Percentiles rank a stretch among this genome's conserved stretches.
phyloP scores from a whole-genome alignment of 2,329 filamentous ascomycete species.

The Fusarium mangiferae region DNA sequence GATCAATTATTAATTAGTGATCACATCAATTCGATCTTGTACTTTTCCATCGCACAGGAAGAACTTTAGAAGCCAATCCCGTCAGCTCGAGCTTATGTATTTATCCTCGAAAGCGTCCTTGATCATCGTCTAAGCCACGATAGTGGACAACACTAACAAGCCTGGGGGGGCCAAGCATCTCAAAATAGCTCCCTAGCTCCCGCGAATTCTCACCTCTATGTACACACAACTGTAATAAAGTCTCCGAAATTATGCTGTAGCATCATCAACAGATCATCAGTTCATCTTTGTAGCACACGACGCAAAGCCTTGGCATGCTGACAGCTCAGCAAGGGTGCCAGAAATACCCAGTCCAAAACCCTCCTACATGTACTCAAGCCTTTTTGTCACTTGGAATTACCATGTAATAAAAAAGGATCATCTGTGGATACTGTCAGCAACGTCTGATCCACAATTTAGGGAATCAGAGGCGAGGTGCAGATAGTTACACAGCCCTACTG shows the following conservation, averaged over 20 bases:
- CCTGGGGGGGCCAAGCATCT: not conserved
- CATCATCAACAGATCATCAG: not conserved
- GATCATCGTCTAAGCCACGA: slow-evolving; percentile 20
- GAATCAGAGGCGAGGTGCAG: slow-evolving; percentile 28
- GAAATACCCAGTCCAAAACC: not conserved
- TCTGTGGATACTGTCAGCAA: slow-evolving; percentile 22
- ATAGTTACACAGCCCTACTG: slow-evolving; percentile 13
- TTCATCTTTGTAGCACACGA: not conserved
- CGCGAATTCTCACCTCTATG: not conserved
- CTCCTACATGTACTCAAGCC: rapidly evolving
- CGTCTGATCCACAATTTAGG: slow-evolving; percentile 13
- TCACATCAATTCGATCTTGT: not conserved
- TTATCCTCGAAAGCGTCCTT: not conserved
- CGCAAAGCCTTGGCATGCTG: not conserved
- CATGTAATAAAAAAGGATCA: slow-evolving; percentile 2
- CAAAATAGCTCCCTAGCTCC: slow-evolving; percentile 1
- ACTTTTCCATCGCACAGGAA: not conserved
- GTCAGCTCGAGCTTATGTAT: not conserved
- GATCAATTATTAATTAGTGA: not conserved
- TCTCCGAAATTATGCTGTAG: not conserved
- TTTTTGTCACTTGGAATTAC: not conserved
- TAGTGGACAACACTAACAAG: not conserved
- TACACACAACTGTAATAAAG: not conserved
- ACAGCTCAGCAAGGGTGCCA: not conserved
- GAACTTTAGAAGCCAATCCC: not conserved